Base-by-base conservation (phyloP, 2,329 filamentous ascomycete genomes). In the Trichoderma sp. region DNA sequence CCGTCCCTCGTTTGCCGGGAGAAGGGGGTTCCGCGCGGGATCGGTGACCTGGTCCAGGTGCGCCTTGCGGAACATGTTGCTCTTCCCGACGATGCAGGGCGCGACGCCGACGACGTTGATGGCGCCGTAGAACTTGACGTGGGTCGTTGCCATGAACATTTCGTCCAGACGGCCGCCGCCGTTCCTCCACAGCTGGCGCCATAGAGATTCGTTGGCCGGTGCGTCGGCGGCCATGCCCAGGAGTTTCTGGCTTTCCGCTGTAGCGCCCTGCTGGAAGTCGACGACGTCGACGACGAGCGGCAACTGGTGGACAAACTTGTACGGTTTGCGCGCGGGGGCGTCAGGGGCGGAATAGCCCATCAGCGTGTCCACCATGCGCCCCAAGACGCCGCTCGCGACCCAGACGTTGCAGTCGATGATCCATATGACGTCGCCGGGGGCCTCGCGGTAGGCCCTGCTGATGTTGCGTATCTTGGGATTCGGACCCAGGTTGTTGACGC, bases 381-480 rank as follows among this genome's bases (percentile, higher is more conserved):
- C 92, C 55, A 90, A 87, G 0, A 92, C 91, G 12, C 90, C 90
- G 50, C 82, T 87, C 6, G 87, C 87, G 43, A 97, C 84, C 95
- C 96, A 99, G 59, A 99, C 88, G 73, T 99, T 99, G 80, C 93
- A 97, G 78, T 99, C 95, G 21, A 96, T 85, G 58, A 97, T 89
- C 95, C 95, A 99, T 24, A 99, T 83, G 28, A 98, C 84, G 73
- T 97, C 93, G 1, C 91, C 90, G 68, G 89, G 89, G 1, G 93
- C 92, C 74, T 98, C 93, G 30, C 93, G 82, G 74, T 97, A 99
- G 2, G 92, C 93, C 50, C 92, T 86, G 75, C 93, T 97, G 82
- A 98, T 92, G 75, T 99, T 99, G 58, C 95, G 85, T 71, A 99
- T 96, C 81, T 99, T 99, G n/a, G 95, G 95, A 73, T 99, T 99